Conservation (phyloP, 2,329 filamentous ascomycete genomes). For the Fusarium falciforme region DNA sequence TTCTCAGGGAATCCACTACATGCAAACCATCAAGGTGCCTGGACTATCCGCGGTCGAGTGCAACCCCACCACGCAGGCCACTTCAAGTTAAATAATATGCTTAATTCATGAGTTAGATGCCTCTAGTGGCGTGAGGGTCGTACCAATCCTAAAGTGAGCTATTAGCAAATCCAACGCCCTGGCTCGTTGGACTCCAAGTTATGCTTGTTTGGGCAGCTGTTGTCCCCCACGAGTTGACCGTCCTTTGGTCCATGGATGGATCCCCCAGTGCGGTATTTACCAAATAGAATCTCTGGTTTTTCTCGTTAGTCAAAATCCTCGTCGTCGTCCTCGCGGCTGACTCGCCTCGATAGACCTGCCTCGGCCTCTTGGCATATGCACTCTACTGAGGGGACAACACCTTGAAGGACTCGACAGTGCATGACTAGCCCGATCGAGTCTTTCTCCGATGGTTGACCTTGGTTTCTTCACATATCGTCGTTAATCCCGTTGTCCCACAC, state of each 20-base stretch:
- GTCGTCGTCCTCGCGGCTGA: not conserved
- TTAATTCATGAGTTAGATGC: conserved; percentile 26
- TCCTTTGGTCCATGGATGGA: not conserved
- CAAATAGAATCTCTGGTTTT: not conserved
- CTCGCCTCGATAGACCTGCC: not conserved
- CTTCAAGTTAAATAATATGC: conserved; percentile 43
- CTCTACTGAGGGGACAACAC: not conserved
- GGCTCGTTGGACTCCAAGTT: not conserved
- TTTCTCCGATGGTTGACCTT: not conserved
- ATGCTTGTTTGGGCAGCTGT: not conserved
- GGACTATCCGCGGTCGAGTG: not conserved
- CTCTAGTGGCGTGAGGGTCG: not conserved
- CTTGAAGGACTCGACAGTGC: conserved; percentile 6
- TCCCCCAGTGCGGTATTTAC: conserved; percentile 12
- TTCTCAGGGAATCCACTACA: conserved; percentile 31
- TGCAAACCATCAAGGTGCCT: conserved; percentile 41
- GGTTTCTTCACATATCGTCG: not conserved
- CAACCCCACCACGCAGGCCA: conserved; percentile 9
- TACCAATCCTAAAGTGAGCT: not conserved
- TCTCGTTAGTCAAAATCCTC: not conserved
- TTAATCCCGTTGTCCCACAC: not conserved
- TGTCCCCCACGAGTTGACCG: not conserved
- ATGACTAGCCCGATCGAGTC: not conserved
- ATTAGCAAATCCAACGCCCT: not conserved
- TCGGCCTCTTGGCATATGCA: not conserved